Evolutionary conservation across 2,329 filamentous ascomycete species (phyloP).

Genomic region (Talaromyces sp.): DNA sequence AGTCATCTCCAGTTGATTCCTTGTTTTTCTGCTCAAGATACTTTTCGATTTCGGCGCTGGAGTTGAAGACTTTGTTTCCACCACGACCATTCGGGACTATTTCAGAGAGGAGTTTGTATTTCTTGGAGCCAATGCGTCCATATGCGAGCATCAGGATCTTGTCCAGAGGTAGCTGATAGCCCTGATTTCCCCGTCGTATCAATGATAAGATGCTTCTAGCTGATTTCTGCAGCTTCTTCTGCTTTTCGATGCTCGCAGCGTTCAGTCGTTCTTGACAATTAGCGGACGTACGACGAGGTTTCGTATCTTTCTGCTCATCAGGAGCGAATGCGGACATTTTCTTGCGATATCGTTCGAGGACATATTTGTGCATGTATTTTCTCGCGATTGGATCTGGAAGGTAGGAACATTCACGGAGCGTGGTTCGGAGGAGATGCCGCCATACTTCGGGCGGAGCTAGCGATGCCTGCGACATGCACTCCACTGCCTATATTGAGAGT

Average conservation of each 20-base stretch:
- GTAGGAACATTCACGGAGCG: slow-evolving; percentile 59
- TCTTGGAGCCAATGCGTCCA: slow-evolving; percentile 54
- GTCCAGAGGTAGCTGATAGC: slow-evolving; percentile 50
- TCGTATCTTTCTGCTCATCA: neutral
- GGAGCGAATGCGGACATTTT: neutral
- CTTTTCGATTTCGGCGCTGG: slow-evolving; percentile 14
- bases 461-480: slow-evolving; percentile 23
- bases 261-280: neutral
- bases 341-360: slow-evolving; percentile 49
- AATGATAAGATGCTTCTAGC: slow-evolving; percentile 41
- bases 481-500: neutral
- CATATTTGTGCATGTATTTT: slow-evolving; percentile 48
- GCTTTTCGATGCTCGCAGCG: slow-evolving; percentile 20
- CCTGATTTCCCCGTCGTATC: slow-evolving; percentile 54
- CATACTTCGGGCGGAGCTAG: slow-evolving; percentile 31
- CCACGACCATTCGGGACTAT: slow-evolving; percentile 29
- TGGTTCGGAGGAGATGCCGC: slow-evolving; percentile 52
- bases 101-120: slow-evolving; percentile 46
- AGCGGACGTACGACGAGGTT: neutral
- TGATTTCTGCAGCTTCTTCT: slow-evolving; percentile 24
- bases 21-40: neutral
- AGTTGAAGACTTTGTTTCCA: slow-evolving; percentile 8
- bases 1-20: slow-evolving; percentile 28
- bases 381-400: slow-evolving; percentile 57
- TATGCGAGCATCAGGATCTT: slow-evolving; percentile 56